Evolutionary conservation across 208 protist genomes (phyloP), one percentile per base, ranked within the genome.

Genomic region (Ichthyophonus hoferi): DNA sequence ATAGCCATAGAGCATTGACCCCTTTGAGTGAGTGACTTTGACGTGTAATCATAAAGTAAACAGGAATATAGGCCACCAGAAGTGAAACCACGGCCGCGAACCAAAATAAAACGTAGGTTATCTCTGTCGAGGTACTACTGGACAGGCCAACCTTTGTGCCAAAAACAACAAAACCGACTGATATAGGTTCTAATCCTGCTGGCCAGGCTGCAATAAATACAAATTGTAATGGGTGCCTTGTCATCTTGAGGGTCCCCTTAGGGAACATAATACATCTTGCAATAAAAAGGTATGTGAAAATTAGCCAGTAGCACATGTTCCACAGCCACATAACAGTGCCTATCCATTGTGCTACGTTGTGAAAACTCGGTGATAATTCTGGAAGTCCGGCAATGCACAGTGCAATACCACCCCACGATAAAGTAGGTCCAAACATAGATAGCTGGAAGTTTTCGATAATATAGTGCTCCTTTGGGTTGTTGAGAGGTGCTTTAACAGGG

Each of bases 241-340:
- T 40, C 81, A 85, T 85, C 39, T 85, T 38, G 33, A 17, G n/a
- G 35, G 24, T n/a, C 2, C n/a, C 38, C 39, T 33, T 37, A 43
- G 81, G 81, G 40, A 42, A 85, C 81, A 37, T 39, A 34, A 85
- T 0, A 58, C 24, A 41, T 24, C 81, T 17, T 7, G 81, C 81
- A 39, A 0, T 33, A 31, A 85, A 85, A 58, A 85, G 40, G 31
- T 3, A n/a, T 58, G 81, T 34, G 33, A 85, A 85, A 12, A 85
- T 40, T n/a, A 85, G 12, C n/a, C 81, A 85, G 81, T 85, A 85
- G 17, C 38, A 0, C 14, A 58, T 14, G 38, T 58, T 38, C 81
- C 81, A 85, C 35, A 85, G 12, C 81, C 81, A 85, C 31, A 85
- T 58, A 12, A 85, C 81, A n/a, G 40, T 40, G 33, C 81, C 81